Evolutionary conservation across 2,329 filamentous ascomycete genomes (phyloP), one percentile per base, ranked within the genome.

Genomic region (Pseudocercospora crystallina): DNA sequence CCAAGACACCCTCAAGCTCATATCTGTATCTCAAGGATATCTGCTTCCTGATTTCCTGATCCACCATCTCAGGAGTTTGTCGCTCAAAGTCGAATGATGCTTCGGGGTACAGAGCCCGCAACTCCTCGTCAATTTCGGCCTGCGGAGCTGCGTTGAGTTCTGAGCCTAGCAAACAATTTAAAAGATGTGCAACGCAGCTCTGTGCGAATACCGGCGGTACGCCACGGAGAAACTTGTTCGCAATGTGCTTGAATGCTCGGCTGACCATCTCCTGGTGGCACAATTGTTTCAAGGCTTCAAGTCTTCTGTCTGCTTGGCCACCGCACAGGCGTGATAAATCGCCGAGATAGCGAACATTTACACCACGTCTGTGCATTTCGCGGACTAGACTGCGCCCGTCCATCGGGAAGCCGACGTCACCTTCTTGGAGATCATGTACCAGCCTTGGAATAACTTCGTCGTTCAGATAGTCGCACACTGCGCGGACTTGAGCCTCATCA

Each of bases 381-480:
- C 85, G 84, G 63, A 87, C 89, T 51, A 99, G 78, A 14, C 92
- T 96, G 65, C 88, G 83, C n/a, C 94, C 94, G 64, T 99, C 95
- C 90, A 97, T 96, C 10, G 94, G 94, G 76, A 97, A 97, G 64
- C 92, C 94, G 60, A 96, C 86, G 61, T 99, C 92, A 5, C 90
- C 91, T 59, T 95, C 89, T 66, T 87, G 86, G 51, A 99, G 81
- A 64, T 99, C 92, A 56, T 86, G 84, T 51, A 97, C 74, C 50
- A 99, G 79, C 49, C 87, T 83, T n/a, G 92, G 90, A 58, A 99
- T 87, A 47, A 90, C 82, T 53, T 86, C 85, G 8, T 84, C 79
- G 8, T 83, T 83, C 43, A 99, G 79, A 70, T 87, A 90, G 46
- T 83, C 78, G 73, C 90, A 94, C 29, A 90, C 90, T 49, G 86